Evolutionary conservation across 352 stramenopile species (phyloP).

Genomic region (Phytophthora citrophthora): DNA sequence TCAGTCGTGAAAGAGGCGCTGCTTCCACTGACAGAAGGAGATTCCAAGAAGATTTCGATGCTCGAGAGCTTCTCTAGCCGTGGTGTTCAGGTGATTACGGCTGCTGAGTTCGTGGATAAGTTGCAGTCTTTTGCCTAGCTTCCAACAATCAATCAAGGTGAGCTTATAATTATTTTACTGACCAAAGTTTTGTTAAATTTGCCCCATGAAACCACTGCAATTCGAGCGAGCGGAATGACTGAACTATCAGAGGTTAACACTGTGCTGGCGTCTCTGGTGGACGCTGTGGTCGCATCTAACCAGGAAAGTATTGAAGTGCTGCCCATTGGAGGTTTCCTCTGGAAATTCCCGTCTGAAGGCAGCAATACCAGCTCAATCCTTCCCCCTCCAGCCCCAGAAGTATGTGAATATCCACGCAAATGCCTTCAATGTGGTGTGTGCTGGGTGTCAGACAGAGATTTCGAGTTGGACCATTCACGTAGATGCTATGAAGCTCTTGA

Average conservation of each 20-base stretch:
- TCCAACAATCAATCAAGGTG: neutral
- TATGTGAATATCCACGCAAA: conserved; percentile 39
- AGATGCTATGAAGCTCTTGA: conserved; percentile 11
- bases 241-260: conserved; percentile 15
- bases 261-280: conserved; percentile 15
- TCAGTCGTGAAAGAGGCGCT: conserved; percentile 85
- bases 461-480: conserved; percentile 33
- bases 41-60: conserved; percentile 13
- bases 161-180: neutral
- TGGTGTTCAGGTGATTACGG: conserved; percentile 40
- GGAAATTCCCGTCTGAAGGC: conserved; percentile 78
- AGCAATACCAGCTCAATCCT: conserved; percentile 34
- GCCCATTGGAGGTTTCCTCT: conserved; percentile 40
- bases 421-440: conserved; percentile 35
- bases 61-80: conserved; percentile 33
- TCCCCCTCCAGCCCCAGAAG: conserved; percentile 18
- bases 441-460: conserved; percentile 44
- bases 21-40: conserved; percentile 16
- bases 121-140: conserved; percentile 44
- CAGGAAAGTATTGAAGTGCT: conserved; percentile 15
- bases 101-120: conserved; percentile 39
- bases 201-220: neutral
- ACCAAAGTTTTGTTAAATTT: too few relatives aligned
- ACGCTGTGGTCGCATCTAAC: conserved; percentile 16
- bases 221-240: conserved; percentile 9